Base-by-base conservation (phyloP, 495 filamentous ascomycete genomes). In the Geoglossum glabrum region DNA sequence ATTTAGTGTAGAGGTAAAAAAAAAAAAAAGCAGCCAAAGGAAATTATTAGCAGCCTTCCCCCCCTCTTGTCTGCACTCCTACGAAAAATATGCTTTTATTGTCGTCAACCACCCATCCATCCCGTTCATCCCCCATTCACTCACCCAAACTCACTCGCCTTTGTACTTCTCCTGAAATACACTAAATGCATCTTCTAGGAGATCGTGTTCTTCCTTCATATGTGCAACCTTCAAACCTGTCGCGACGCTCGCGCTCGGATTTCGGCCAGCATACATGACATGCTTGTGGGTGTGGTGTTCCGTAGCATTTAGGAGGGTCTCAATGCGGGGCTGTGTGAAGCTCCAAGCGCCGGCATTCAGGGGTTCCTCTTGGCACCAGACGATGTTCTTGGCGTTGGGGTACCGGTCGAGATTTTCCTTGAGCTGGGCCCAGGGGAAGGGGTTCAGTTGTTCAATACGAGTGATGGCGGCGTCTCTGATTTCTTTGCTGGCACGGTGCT, bases 381-480 rank as follows among this genome's bases (percentile, higher is more conserved):
- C 86, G 60, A 98, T 90, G 61, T 88, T 86, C 76, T 94, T 84
- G 66, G 92, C 87, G 68, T 97, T 97, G 69, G 89, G 85, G 73
- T 98, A 98, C 72, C 71, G 78, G 74, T 98, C 89, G 31, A 98
- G 76, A 76, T 96, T 96, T 68, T 96, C 90, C 71, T 83, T 82
- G 47, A 98, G 80, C 73, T 90, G 86, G 62, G 86, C 83, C 90
- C 92, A 98, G 5, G 92, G 92, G 88, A 98, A 98, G 64, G 92
- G 92, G 72, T 97, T 85, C 30, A 98, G 80, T 74, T 98, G 92
- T 74, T 98, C 92, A 64, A 98, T 81, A 65, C 92, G 88, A 47
- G 87, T 93, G 71, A 98, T 84, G 68, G 87, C 92, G 23, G 87
- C 82, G 70, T 95, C 80, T 67, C 87, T 86, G 69, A 94, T 76